phyloP scores from a whole-genome alignment of 2,329 filamentous ascomycete species.

The Alternaria novae-zelandiae region DNA sequence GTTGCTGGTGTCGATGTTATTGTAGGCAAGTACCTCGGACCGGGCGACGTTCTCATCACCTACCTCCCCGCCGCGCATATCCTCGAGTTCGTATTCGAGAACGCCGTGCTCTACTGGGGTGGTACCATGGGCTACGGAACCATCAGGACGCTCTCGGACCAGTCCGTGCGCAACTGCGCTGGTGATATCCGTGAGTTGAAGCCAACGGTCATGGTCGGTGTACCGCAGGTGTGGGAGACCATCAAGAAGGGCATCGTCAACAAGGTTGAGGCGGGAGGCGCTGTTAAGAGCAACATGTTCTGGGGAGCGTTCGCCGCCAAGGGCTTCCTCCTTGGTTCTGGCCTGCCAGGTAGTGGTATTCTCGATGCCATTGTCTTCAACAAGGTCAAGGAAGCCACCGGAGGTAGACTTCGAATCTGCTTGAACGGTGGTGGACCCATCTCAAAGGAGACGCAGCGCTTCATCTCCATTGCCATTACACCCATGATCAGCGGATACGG shows the following conservation, averaged over 20 bases:
- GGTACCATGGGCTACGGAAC: slow-evolving; percentile 93
- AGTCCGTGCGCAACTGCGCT: slow-evolving; percentile 84
- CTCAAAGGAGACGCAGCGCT: slow-evolving; percentile 83
- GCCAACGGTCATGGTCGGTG: slow-evolving; percentile 89
- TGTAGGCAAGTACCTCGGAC: slow-evolving; percentile 78
- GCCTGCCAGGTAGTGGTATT: slow-evolving; percentile 70
- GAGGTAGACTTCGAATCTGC: slow-evolving; percentile 84
- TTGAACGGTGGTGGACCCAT: slow-evolving; percentile 95
- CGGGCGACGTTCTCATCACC: slow-evolving; percentile 80
- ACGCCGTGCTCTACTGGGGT: slow-evolving; percentile 85
- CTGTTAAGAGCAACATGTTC: slow-evolving; percentile 80
- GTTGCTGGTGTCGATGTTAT: slow-evolving; percentile 81
- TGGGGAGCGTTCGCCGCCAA: slow-evolving; percentile 69
- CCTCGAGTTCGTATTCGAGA: slow-evolving; percentile 95
- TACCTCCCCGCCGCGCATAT: slow-evolving; percentile 97
- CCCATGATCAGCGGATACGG: slow-evolving; percentile 96
- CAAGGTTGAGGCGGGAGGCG: slow-evolving; percentile 75
- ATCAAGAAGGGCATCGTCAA: slow-evolving; percentile 91
- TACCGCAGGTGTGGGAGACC: slow-evolving; percentile 96
- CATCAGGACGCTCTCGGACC: slow-evolving; percentile 84
- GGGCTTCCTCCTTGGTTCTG: slow-evolving; percentile 64
- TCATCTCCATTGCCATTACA: slow-evolving; percentile 89
- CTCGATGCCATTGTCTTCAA: slow-evolving; percentile 88
- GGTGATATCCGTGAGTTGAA: slow-evolving; percentile 93
- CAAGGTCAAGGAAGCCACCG: slow-evolving; percentile 88